Percentiles rank a stretch among this genome's conserved stretches.
phyloP scores from a whole-genome alignment of 2,329 filamentous ascomycete genomes.

The Clonostachys byssicola region DNA sequence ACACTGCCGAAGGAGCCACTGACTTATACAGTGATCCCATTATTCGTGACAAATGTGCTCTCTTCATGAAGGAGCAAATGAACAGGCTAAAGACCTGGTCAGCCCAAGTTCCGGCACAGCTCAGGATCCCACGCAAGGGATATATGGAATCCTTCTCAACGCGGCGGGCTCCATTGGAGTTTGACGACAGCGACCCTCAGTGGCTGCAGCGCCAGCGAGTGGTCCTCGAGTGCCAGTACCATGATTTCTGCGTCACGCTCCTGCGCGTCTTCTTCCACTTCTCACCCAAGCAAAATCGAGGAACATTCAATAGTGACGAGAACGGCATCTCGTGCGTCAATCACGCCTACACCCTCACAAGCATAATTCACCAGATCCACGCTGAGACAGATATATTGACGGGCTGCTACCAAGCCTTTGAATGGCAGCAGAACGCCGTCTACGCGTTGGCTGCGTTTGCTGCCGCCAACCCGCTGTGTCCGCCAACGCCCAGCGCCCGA shows the following conservation, averaged over 20 bases:
- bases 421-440: constrained; percentile 2
- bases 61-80: not conserved
- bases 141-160: not conserved
- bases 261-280: constrained; percentile 1
- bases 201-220: constrained; percentile 4
- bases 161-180: not conserved
- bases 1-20: not conserved
- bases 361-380: not conserved
- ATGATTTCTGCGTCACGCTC: constrained; percentile 1
- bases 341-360: constrained; percentile 1
- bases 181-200: not conserved
- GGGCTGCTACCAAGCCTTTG: constrained; percentile 3
- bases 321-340: not conserved
- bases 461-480: not conserved
- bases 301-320: not conserved
- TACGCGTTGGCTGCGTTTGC: constrained; percentile 4
- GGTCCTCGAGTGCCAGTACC: constrained; percentile 3
- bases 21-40: not conserved
- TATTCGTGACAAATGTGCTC: not conserved
- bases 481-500: not conserved
- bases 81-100: not conserved
- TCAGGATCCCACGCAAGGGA: not conserved
- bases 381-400: constrained; percentile 1
- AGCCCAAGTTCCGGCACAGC: not conserved
- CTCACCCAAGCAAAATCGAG: not conserved